phyloP scores from a whole-genome alignment of 2,329 filamentous ascomycete species.

The Zymoseptoria tritici region DNA sequence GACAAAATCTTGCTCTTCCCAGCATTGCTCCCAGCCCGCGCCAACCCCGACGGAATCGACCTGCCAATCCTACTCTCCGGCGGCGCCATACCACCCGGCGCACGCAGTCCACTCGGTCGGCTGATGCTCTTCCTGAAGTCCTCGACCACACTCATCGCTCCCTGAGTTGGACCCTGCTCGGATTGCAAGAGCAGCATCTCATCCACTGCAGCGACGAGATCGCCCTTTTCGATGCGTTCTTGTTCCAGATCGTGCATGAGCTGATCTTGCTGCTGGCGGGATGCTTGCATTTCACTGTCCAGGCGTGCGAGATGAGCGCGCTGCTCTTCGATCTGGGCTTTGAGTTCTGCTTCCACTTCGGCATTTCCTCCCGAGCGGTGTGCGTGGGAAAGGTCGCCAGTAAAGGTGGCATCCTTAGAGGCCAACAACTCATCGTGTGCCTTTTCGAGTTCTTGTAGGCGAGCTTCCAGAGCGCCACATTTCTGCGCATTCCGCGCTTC shows the following conservation, averaged over 20 bases:
- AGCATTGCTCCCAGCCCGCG: constrained; percentile 26
- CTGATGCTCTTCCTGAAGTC: constrained; percentile 50
- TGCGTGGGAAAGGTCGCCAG: constrained; percentile 37
- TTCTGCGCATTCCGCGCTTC: constrained; percentile 86
- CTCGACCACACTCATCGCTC: constrained; percentile 35
- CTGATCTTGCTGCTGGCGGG: constrained; percentile 65
- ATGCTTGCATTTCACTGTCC: constrained; percentile 60
- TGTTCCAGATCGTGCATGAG: constrained; percentile 60
- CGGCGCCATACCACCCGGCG: constrained; percentile 43
- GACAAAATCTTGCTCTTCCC: constrained; percentile 69
- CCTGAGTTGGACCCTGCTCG: constrained; percentile 34
- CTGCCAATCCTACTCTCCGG: constrained; percentile 42
- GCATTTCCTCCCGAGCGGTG: constrained; percentile 1
- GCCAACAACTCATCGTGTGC: constrained; percentile 69
- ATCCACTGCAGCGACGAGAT: constrained; percentile 72
- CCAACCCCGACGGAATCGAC: constrained; percentile 11
- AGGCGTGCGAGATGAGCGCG: constrained; percentile 69
- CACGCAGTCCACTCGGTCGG: constrained; percentile 47
- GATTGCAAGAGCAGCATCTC: constrained; percentile 68
- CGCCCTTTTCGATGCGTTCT: constrained; percentile 76
- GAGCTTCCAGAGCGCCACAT: constrained; percentile 66
- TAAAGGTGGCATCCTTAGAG: constrained; percentile 59
- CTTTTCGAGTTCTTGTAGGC: constrained; percentile 59
- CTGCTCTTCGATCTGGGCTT: constrained; percentile 51
- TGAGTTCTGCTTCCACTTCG: constrained; percentile 27